These are phyloP conservation scores for Trichophyton schoenleinii DNA, from an alignment of 2,329 filamentous ascomycete species.

Conservation along the genomic window DNA sequence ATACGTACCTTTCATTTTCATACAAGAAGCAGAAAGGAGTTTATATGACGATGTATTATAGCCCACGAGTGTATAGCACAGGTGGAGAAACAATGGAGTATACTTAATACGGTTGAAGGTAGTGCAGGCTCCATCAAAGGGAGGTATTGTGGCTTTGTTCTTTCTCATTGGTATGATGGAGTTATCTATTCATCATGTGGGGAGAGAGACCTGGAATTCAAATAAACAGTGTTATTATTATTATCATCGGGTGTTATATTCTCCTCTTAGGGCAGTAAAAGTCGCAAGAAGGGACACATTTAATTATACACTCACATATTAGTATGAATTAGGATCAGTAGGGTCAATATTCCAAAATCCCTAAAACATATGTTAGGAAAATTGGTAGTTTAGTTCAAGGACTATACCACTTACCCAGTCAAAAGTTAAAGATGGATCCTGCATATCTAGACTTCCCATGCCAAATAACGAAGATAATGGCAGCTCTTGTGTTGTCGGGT, in stretches of 20 bases:
- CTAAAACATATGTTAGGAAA: background rate
- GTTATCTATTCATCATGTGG: background rate
- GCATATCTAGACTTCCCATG: background rate
- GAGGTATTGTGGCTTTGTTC: background rate
- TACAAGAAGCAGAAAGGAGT: background rate
- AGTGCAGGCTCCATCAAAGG: background rate
- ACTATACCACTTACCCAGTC: background rate
- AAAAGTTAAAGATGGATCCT: background rate
- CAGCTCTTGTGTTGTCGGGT: background rate
- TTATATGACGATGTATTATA: conserved; percentile 3
- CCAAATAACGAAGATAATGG: background rate
- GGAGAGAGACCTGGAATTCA: background rate
- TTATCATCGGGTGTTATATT: no score
- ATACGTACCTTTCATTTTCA: conserved; percentile 3
- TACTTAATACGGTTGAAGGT: background rate
- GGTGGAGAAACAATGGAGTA: background rate
- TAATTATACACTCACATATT: background rate
- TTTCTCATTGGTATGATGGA: background rate
- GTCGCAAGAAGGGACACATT: no score
- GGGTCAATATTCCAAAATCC: background rate
- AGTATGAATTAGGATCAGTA: background rate
- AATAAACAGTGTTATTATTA: no score
- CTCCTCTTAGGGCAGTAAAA: no score
- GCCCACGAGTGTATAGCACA: background rate
- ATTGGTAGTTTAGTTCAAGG: background rate